phyloP scores from a whole-genome alignment of 345 rosid genomes.

The Eucalyptus pauciflora region DNA sequence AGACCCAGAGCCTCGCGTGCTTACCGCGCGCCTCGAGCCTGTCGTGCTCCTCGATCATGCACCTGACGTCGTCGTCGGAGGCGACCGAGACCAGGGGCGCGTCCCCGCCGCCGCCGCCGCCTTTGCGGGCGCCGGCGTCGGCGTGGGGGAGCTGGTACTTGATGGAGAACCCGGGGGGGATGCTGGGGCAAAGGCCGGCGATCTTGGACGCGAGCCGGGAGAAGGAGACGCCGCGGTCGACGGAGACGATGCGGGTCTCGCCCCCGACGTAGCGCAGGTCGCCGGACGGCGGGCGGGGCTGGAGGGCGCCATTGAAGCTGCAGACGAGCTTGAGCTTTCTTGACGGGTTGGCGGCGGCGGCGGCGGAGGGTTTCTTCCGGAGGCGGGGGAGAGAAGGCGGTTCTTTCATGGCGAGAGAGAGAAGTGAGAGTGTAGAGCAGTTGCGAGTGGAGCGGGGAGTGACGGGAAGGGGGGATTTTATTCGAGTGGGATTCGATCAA shows the following conservation, averaged over 20 bases:
- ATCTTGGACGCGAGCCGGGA: slow-evolving; percentile 2
- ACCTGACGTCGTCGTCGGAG: slow-evolving; percentile 8
- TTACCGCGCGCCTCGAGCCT: slow-evolving; percentile 2
- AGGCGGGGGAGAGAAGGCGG: not conserved
- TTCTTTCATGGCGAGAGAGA: slow-evolving; percentile 2
- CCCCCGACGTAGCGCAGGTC: slow-evolving; percentile 15
- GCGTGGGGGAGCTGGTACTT: slow-evolving; percentile 5
- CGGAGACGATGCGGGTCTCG: slow-evolving; percentile 16
- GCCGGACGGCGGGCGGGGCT: not conserved
- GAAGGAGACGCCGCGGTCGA: slow-evolving; percentile 5
- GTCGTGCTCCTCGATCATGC: slow-evolving; percentile 18
- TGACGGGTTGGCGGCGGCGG: not conserved
- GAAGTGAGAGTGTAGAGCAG: not conserved
- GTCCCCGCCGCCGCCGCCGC: not conserved
- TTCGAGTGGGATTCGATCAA: not conserved
- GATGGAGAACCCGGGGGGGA: not conserved
- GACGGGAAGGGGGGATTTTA: not conserved
- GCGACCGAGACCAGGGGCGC: not conserved
- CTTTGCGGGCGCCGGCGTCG: not conserved
- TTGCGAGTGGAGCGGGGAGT: not conserved
- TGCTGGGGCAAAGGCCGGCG: slow-evolving; percentile 4
- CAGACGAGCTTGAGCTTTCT: slow-evolving; percentile 14
- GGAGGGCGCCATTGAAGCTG: slow-evolving; percentile 21
- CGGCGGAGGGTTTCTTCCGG: not conserved
- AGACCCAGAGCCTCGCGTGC: slow-evolving; percentile 11